These are phyloP conservation scores for Cercospora nicotianae DNA, from an alignment of 2,329 filamentous ascomycete genomes.

Conservation along the genomic window DNA sequence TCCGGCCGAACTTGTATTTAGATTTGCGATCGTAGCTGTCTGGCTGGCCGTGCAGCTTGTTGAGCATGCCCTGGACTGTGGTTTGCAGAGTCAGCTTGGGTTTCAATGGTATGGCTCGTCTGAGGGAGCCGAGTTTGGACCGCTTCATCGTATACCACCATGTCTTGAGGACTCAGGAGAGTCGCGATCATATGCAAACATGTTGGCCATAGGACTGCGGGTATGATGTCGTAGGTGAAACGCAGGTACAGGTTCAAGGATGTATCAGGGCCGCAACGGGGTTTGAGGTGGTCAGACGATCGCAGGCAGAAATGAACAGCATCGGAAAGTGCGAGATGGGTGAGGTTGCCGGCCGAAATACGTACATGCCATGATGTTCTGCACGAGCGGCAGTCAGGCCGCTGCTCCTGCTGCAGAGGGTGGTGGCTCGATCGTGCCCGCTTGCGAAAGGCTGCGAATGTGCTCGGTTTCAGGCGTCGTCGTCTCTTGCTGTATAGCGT, in stretches of 20 bases:
- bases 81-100: slow-evolving; percentile 25
- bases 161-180: slow-evolving; percentile 16
- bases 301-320: slow-evolving; percentile 4
- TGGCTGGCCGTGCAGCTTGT: slow-evolving; percentile 93
- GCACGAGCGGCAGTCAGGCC: background rate
- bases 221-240: slow-evolving; percentile 21
- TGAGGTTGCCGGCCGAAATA: slow-evolving; percentile 5
- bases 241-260: slow-evolving; percentile 19
- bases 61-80: slow-evolving; percentile 64
- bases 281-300: slow-evolving; percentile 9
- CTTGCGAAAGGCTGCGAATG: background rate
- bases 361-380: slow-evolving; percentile 21
- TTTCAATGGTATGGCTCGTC: slow-evolving; percentile 20
- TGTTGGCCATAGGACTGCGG: slow-evolving; percentile 14
- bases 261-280: slow-evolving; percentile 10
- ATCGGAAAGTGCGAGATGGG: background rate
- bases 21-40: slow-evolving; percentile 99
- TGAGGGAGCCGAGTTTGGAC: slow-evolving; percentile 19
- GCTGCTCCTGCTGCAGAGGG: background rate
- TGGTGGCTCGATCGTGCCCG: background rate
- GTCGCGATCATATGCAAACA: slow-evolving; percentile 3
- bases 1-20: slow-evolving; percentile 89
- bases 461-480: background rate
- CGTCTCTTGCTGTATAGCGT: background rate
- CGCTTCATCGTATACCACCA: slow-evolving; percentile 16